phyloP scores from a whole-genome alignment of 2,329 filamentous ascomycete genomes.

The Dactylellina haptotyla region DNA sequence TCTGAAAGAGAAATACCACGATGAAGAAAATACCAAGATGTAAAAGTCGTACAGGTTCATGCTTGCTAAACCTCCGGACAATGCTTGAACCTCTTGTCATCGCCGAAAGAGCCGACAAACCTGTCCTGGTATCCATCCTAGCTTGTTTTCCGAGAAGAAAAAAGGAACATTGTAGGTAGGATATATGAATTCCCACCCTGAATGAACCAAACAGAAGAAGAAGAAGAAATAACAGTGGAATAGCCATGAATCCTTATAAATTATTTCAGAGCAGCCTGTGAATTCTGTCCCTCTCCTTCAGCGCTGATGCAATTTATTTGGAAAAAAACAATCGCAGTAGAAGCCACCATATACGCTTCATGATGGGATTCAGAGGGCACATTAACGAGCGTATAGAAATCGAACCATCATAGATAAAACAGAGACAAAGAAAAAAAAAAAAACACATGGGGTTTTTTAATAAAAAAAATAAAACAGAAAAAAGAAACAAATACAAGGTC shows the following conservation, averaged over 20 bases:
- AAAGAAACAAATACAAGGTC: conserved; percentile 4
- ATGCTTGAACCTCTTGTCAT: conserved; percentile 55
- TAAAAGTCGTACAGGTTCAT: conserved; percentile 42
- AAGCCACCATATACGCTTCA: conserved; percentile 5
- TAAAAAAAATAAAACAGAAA: background rate
- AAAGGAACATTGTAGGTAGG: background rate
- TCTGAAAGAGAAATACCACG: conserved; percentile 9
- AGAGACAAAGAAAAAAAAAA: conserved; percentile 9
- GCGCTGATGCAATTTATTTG: background rate
- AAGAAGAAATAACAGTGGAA: conserved; percentile 13
- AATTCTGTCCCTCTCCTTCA: conserved; percentile 17
- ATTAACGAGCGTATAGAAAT: conserved; percentile 29
- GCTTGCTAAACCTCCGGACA: conserved; percentile 50
- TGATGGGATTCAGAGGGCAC: conserved; percentile 13
- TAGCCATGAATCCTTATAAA: conserved; percentile 27
- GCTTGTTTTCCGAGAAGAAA: conserved; percentile 16
- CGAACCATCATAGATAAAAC: background rate
- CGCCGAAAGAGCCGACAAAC: conserved; percentile 54
- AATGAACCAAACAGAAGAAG: conserved; percentile 1
- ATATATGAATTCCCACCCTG: background rate
- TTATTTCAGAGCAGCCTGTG: conserved; percentile 14
- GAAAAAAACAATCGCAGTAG: conserved; percentile 9
- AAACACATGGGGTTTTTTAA: too few species aligned
- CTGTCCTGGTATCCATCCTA: conserved; percentile 51
- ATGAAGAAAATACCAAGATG: conserved; percentile 50